phyloP scores from a whole-genome alignment of 345 rosid species.

The Brassica rapa region DNA sequence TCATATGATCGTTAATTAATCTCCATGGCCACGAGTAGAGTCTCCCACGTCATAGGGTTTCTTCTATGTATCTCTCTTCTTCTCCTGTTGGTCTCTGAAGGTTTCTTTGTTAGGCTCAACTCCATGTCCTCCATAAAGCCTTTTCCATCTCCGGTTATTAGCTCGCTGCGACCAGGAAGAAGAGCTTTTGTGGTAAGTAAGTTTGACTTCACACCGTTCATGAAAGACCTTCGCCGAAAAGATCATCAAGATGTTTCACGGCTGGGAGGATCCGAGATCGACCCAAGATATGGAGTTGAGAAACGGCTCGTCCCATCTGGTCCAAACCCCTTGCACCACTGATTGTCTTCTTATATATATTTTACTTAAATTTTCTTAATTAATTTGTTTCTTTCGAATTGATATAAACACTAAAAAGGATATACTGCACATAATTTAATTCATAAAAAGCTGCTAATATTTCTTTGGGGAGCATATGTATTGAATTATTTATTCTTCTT shows the following conservation, averaged over 20 bases:
- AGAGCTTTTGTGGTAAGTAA: conserved; percentile 42
- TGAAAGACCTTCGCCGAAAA: conserved; percentile 16
- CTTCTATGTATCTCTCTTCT: conserved; percentile 30
- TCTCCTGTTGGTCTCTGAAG: conserved; percentile 20
- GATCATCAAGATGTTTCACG: conserved; percentile 22
- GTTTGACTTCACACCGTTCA: conserved; percentile 65
- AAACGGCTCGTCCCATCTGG: conserved; percentile 74
- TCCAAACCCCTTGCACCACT: conserved; percentile 86
- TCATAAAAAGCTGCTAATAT: not conserved
- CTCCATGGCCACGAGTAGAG: conserved; percentile 29
- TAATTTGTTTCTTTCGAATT: not conserved
- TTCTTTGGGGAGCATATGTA: not conserved
- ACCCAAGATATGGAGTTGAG: conserved; percentile 58
- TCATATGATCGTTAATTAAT: conserved; percentile 24
- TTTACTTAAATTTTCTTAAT: not conserved
- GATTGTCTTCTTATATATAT: conserved; percentile 31
- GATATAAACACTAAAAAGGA: not conserved
- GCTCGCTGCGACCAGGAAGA: conserved; percentile 42
- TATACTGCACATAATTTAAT: not conserved
- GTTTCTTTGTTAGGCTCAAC: not conserved
- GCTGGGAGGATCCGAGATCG: conserved; percentile 42
- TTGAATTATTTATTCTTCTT: conserved; percentile 14
- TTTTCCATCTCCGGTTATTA: conserved; percentile 25
- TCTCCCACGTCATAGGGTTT: conserved; percentile 19
- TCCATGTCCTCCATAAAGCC: not conserved